A percentile compares a stretch with the other conserved stretches of the same genome.
These are phyloP conservation scores for Ramalina intermedia DNA, from an alignment of 495 filamentous ascomycete species.

Conservation along the genomic window DNA sequence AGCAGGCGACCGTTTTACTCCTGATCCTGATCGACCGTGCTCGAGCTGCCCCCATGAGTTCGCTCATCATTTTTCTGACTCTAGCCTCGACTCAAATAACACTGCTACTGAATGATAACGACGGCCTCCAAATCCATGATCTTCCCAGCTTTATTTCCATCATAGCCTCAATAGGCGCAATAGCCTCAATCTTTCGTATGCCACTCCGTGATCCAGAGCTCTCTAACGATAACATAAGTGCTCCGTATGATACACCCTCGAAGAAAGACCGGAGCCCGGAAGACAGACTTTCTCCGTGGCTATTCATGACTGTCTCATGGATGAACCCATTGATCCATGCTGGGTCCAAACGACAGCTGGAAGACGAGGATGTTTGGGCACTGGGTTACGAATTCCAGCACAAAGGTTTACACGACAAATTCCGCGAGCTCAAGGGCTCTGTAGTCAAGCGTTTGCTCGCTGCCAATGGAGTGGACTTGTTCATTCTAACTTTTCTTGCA, in stretches of 20 bases:
- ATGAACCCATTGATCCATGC: conserved; percentile 55
- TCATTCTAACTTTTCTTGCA: conserved; percentile 47
- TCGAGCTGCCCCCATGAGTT: conserved; percentile 25
- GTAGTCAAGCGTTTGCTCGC: conserved; percentile 51
- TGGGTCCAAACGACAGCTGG: conserved; percentile 45
- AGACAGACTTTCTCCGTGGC: conserved; percentile 63
- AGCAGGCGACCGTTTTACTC: conserved; percentile 28
- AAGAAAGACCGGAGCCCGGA: conserved; percentile 60
- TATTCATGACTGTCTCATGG: conserved; percentile 75
- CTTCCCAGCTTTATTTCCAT: conserved; percentile 28
- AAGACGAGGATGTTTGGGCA: conserved; percentile 68
- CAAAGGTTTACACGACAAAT: conserved; percentile 49
- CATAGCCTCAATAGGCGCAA: conserved; percentile 26
- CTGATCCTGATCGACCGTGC: conserved; percentile 36
- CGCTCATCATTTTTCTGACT: conserved; percentile 25
- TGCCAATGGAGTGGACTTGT: conserved; percentile 62
- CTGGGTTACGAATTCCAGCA: conserved; percentile 68
- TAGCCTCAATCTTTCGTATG: conserved; percentile 50
- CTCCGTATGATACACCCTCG: conserved; percentile 40
- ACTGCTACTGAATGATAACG: conserved; percentile 20
- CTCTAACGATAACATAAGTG: conserved; percentile 45
- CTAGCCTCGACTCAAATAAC: conserved; percentile 23
- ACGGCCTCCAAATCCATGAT: conserved; percentile 17
- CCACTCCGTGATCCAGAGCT: conserved; percentile 49
- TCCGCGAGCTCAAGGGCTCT: conserved; percentile 56